A percentile compares a stretch with the other conserved stretches of the same genome.
phyloP scores from a whole-genome alignment of 805 yeast genomes.

The Wickerhamomyces chaumierensis region DNA sequence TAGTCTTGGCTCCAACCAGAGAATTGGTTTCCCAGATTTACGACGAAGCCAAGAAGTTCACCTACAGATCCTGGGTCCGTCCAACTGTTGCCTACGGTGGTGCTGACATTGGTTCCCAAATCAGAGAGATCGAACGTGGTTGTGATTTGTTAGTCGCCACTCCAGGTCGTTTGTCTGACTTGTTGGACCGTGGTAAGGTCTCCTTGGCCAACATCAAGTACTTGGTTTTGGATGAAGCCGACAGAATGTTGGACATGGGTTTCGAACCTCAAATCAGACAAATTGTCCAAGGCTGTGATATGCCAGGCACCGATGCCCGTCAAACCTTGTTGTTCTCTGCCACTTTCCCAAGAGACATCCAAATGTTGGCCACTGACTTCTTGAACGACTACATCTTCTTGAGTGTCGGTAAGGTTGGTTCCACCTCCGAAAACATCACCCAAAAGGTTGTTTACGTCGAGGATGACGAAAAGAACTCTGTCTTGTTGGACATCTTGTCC shows the following conservation, averaged over 20 bases:
- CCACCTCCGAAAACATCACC: conserved; percentile 96
- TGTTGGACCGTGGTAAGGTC: conserved; percentile 89
- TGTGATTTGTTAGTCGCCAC: conserved; percentile 96
- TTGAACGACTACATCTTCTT: conserved; percentile 90
- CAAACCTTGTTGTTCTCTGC: conserved; percentile 99
- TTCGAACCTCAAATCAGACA: conserved; percentile 99
- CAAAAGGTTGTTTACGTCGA: conserved; percentile 90
- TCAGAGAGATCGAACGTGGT: conserved; percentile 82
- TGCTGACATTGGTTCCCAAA: conserved; percentile 83
- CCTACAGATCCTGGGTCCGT: conserved; percentile 97
- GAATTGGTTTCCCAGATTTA: conserved; percentile 95
- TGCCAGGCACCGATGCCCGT: conserved; percentile 86
- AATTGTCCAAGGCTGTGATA: conserved; percentile 94
- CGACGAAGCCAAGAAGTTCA: conserved; percentile 91
- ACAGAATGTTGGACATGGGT: conserved; percentile 99
- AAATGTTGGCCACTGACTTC: conserved; percentile 94
- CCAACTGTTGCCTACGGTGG: conserved; percentile 98
- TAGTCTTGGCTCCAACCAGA: conserved; percentile 97
- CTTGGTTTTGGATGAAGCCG: conserved; percentile 96
- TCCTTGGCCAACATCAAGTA: conserved; percentile 84
- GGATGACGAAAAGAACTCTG: conserved; percentile 83
- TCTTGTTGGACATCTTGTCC: conserved; percentile 77
- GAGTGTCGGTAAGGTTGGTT: conserved; percentile 98
- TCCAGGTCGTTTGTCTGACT: conserved; percentile 97
- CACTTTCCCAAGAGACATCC: conserved; percentile 97